Conservation (phyloP, 148 eudicot species). For the Polygonum aviculare region DNA sequence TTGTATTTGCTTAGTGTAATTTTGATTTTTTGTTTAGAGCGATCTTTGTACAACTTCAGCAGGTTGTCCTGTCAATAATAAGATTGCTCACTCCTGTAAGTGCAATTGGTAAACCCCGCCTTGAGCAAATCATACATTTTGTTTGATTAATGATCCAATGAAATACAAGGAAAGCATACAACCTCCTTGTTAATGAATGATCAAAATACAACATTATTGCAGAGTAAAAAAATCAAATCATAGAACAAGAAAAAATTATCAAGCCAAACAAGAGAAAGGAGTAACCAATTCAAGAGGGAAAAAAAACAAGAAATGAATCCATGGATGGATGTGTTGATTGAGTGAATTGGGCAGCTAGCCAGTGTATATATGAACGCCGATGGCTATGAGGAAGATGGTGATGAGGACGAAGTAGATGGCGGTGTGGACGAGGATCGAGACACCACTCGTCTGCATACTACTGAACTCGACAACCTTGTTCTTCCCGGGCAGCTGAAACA, state of each 20-base stretch:
- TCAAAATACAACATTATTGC: too few relatives aligned
- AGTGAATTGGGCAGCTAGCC: not conserved
- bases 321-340: not conserved
- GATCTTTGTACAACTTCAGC: not conserved
- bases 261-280: too few relatives aligned
- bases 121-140: not conserved
- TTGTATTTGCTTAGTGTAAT: not conserved
- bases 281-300: too few relatives aligned
- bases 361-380: slow-evolving; percentile 12
- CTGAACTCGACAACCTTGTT: slow-evolving; percentile 52
- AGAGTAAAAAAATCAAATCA: too few relatives aligned
- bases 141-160: not conserved
- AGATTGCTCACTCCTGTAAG: not conserved
- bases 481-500: slow-evolving; percentile 55
- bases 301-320: not conserved
- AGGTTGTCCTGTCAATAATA: not conserved
- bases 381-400: slow-evolving; percentile 12
- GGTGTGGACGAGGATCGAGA: slow-evolving; percentile 24
- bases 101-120: not conserved
- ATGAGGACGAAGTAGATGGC: slow-evolving; percentile 11
- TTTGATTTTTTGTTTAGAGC: not conserved
- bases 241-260: too few relatives aligned
- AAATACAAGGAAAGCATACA: not conserved
- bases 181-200: not conserved
- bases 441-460: slow-evolving; percentile 54